Conservation (phyloP, 2,329 filamentous ascomycete species). For the Epichloe hybrida region DNA sequence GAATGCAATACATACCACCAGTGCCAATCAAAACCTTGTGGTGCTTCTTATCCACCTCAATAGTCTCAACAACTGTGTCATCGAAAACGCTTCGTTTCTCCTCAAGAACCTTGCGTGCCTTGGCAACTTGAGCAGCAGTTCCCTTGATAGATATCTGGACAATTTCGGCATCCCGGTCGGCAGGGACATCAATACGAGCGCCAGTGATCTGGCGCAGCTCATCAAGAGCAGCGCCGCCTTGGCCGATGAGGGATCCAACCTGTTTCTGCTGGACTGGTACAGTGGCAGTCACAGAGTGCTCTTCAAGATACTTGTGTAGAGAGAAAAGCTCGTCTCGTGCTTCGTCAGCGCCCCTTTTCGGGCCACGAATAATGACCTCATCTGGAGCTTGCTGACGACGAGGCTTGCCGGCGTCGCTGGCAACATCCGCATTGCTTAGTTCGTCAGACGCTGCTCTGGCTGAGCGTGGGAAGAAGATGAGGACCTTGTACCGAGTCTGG, state of each 20-base stretch:
- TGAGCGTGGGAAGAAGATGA: constrained; percentile 79
- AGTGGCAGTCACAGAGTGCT: constrained; percentile 68
- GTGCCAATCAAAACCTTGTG: constrained; percentile 82
- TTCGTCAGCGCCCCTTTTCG: constrained; percentile 83
- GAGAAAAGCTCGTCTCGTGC: constrained; percentile 85
- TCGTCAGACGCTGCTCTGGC: constrained; percentile 54
- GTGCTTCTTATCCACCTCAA: constrained; percentile 90
- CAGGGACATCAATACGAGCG: constrained; percentile 83
- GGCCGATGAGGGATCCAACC: constrained; percentile 84
- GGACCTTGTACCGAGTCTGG: constrained; percentile 83
- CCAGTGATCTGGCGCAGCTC: constrained; percentile 73
- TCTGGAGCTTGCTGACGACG: constrained; percentile 66
- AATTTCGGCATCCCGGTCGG: constrained; percentile 57
- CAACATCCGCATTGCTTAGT: constrained; percentile 52
- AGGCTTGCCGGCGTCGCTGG: constrained; percentile 52
- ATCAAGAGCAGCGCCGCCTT: constrained; percentile 82
- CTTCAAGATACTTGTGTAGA: constrained; percentile 76
- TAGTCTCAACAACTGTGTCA: constrained; percentile 68
- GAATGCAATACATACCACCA: constrained; percentile 51
- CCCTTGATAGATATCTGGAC: constrained; percentile 89
- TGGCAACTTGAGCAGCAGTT: constrained; percentile 78
- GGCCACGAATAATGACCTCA: constrained; percentile 82
- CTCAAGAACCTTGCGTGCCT: constrained; percentile 80
- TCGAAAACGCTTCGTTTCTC: constrained; percentile 81
- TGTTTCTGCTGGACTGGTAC: constrained; percentile 84